Conservation (phyloP, 2,329 filamentous ascomycete species). For the Fusarium napiforme region DNA sequence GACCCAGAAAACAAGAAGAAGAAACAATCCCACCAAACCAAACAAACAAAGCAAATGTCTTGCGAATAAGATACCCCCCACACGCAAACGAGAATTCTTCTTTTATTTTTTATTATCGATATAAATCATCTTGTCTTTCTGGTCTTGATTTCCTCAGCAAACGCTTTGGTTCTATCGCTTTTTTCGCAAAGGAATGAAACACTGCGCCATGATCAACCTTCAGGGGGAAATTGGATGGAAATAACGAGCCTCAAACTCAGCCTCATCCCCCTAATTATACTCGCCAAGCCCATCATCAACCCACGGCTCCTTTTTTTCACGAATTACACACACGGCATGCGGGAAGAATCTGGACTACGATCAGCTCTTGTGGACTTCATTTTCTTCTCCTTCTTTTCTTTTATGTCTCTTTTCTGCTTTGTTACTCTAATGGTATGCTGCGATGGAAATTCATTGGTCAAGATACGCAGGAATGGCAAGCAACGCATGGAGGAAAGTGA, state of each 20-base stretch:
- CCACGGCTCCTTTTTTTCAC: slow-evolving; percentile 13
- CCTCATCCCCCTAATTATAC: slow-evolving; percentile 15
- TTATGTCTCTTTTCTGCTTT: slow-evolving; percentile 7
- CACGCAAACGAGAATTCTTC: slow-evolving; percentile 20
- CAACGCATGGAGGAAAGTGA: slow-evolving; percentile 14
- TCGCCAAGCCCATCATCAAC: slow-evolving; percentile 1
- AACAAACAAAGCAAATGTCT: slow-evolving; percentile 22
- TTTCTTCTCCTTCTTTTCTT: not conserved
- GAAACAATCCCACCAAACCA: slow-evolving; percentile 10
- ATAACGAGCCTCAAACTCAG: slow-evolving; percentile 9
- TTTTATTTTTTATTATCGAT: slow-evolving; percentile 1
- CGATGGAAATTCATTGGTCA: slow-evolving; percentile 20
- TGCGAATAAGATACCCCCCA: slow-evolving; percentile 29
- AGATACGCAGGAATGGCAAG: slow-evolving; percentile 19
- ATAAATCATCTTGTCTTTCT: slow-evolving; percentile 11
- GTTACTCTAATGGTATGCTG: slow-evolving; percentile 30
- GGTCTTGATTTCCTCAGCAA: slow-evolving; percentile 12
- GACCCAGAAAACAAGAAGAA: not conserved
- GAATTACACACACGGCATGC: slow-evolving; percentile 22
- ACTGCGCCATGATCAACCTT: not conserved
- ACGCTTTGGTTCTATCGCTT: not conserved
- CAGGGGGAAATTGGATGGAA: slow-evolving; percentile 8
- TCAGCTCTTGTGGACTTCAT: slow-evolving; percentile 1
- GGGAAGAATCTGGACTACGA: slow-evolving; percentile 9
- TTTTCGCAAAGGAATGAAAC: slow-evolving; percentile 11